These are phyloP conservation scores for Physaria fendleri DNA, from an alignment of 345 rosid species.

Conservation along the genomic window DNA sequence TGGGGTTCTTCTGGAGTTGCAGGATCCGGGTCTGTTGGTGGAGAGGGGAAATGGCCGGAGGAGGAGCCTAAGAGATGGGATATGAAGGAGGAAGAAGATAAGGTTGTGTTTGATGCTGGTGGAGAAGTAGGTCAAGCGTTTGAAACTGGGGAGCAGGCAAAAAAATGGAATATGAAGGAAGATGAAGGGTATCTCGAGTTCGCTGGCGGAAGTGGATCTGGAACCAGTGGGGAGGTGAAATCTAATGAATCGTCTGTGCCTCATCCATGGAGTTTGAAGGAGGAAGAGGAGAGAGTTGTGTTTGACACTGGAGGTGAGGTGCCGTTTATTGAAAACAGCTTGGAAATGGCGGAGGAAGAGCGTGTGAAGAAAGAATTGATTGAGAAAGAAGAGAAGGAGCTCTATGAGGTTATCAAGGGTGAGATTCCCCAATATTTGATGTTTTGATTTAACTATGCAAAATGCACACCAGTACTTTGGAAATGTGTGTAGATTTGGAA, in stretches of 20 bases:
- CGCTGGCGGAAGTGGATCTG: constrained; percentile 19
- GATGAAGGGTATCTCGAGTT: constrained; percentile 39
- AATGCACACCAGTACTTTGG: neutral
- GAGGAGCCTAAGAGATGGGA: constrained; percentile 41
- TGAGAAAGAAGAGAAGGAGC: constrained; percentile 55
- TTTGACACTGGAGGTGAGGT: constrained; percentile 38
- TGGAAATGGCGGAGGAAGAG: constrained; percentile 24
- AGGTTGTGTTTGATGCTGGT: constrained; percentile 36
- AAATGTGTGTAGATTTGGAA: neutral
- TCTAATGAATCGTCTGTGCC: constrained; percentile 19
- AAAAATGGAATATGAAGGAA: constrained; percentile 45
- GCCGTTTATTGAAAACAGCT: constrained; percentile 6
- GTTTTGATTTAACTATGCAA: neutral
- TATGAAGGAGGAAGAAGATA: constrained; percentile 36
- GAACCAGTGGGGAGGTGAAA: neutral
- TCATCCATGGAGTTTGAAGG: constrained; percentile 45
- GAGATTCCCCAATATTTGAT: neutral
- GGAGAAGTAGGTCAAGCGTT: constrained; percentile 7
- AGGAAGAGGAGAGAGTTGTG: constrained; percentile 36
- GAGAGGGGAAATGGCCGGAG: constrained; percentile 34
- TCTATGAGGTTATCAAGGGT: constrained; percentile 56
- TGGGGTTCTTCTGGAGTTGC: constrained; percentile 29
- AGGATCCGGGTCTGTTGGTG: constrained; percentile 19
- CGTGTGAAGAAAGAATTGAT: constrained; percentile 40
- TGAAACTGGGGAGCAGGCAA: constrained; percentile 13